These are phyloP conservation scores for Plasmodium coatneyi DNA, from an alignment of 169 alveolate species.

Conservation along the genomic window DNA sequence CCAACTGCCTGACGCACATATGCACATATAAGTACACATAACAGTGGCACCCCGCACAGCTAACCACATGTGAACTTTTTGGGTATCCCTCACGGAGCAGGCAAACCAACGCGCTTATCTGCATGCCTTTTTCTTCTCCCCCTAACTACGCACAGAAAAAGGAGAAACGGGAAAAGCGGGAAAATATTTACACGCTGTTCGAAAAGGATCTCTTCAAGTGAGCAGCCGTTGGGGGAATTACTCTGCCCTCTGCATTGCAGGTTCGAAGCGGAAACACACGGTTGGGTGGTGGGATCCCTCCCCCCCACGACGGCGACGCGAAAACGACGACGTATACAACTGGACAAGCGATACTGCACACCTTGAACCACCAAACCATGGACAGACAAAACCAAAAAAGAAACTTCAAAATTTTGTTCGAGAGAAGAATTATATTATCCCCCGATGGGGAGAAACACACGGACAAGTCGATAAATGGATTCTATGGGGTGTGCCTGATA, in stretches of 20 bases:
- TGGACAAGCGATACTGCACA: not conserved
- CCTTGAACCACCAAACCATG: slow-evolving; percentile 11
- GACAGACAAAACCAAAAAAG: slow-evolving; percentile 40
- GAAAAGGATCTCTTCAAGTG: slow-evolving; percentile 62
- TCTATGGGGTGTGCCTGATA: slow-evolving; percentile 68
- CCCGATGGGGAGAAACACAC: slow-evolving; percentile 33
- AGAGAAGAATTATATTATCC: slow-evolving; percentile 63
- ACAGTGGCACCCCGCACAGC: not conserved
- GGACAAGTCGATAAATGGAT: slow-evolving; percentile 49
- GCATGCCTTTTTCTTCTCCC: not conserved
- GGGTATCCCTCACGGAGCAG: not conserved
- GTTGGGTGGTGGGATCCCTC: not conserved
- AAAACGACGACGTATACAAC: not conserved
- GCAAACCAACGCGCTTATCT: not conserved
- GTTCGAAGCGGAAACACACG: not conserved
- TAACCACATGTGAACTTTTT: not conserved
- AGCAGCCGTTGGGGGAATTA: not conserved
- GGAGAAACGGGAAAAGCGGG: slow-evolving; percentile 75
- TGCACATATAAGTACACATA: not conserved
- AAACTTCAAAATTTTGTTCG: slow-evolving; percentile 64
- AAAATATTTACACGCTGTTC: slow-evolving; percentile 47
- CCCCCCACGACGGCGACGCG: not conserved
- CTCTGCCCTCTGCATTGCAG: not conserved
- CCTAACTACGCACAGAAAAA: slow-evolving; percentile 27
- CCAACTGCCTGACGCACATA: not conserved